A percentile compares a stretch with the other conserved stretches of the same genome.
phyloP scores from a whole-genome alignment of 306 rosid species.

The Vigna angularis region DNA sequence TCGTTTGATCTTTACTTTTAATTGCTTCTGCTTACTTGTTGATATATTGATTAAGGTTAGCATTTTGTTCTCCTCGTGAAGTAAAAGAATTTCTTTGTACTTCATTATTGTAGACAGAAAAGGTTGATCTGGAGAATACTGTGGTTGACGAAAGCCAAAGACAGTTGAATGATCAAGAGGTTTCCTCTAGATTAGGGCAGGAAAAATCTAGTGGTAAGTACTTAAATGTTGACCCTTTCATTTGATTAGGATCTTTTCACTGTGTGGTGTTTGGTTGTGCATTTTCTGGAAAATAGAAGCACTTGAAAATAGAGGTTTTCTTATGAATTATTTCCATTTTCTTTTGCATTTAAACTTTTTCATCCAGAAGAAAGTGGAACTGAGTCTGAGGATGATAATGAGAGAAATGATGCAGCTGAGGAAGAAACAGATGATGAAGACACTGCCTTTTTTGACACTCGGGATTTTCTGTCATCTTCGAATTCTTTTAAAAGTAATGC shows the following conservation, averaged over 20 bases:
- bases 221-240: slow-evolving; percentile 17
- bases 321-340: slow-evolving; percentile 17
- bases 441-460: slow-evolving; percentile 85
- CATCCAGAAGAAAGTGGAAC: slow-evolving; percentile 74
- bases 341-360: slow-evolving; percentile 28
- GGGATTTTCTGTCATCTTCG: slow-evolving; percentile 91
- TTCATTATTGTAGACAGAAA: slow-evolving; percentile 88
- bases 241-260: slow-evolving; percentile 19
- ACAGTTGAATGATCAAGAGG: slow-evolving; percentile 67
- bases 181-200: slow-evolving; percentile 64
- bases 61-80: slow-evolving; percentile 26
- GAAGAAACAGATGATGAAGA: slow-evolving; percentile 97
- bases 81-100: slow-evolving; percentile 43
- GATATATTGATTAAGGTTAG: slow-evolving; percentile 1
- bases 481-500: slow-evolving; percentile 87
- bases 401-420: slow-evolving; percentile 89
- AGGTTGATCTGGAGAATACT: slow-evolving; percentile 95
- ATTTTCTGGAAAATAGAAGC: slow-evolving; percentile 33
- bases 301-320: too few species aligned
- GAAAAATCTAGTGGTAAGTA: slow-evolving; percentile 83
- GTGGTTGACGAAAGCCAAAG: slow-evolving; percentile 98
- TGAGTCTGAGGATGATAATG: slow-evolving; percentile 92
- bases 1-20: not conserved
- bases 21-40: slow-evolving; percentile 8
- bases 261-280: slow-evolving; percentile 25